These are phyloP conservation scores for Fraxinus paxiana DNA, from an alignment of 305 asterid genomes.

Conservation along the genomic window DNA sequence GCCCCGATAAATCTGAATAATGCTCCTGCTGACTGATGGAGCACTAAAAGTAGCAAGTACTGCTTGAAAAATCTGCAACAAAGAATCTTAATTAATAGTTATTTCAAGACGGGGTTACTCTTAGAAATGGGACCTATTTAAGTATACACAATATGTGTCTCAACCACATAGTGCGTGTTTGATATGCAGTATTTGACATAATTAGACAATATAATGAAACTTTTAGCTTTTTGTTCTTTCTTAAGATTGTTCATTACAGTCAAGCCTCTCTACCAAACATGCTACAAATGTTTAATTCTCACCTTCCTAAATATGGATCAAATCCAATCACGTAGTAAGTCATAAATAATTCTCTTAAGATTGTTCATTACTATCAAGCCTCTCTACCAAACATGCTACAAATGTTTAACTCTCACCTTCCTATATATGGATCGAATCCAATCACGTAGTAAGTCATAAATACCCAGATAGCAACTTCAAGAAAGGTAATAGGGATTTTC, in stretches of 20 bases:
- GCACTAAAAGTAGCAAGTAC: slow-evolving; percentile 37
- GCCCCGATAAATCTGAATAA: slow-evolving; percentile 62
- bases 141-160: background rate
- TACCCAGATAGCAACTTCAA: slow-evolving; percentile 35
- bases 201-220: background rate
- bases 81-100: slow-evolving; percentile 1
- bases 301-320: slow-evolving; percentile 35
- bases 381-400: background rate
- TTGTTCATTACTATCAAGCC: background rate
- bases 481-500: slow-evolving; percentile 31
- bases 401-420: slow-evolving; percentile 24
- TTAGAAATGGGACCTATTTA: background rate
- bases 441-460: slow-evolving; percentile 33
- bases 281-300: background rate
- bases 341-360: slow-evolving; percentile 5
- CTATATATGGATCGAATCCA: slow-evolving; percentile 33
- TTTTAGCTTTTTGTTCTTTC: background rate
- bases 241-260: background rate
- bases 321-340: slow-evolving; percentile 37
- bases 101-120: background rate
- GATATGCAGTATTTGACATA: background rate
- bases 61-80: slow-evolving; percentile 52
- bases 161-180: background rate
- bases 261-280: background rate
- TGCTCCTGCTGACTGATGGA: slow-evolving; percentile 49